Evolutionary conservation across 2,329 filamentous ascomycete genomes (phyloP), one percentile per base, ranked within the genome.

Genomic region (Penicillium sp.): DNA sequence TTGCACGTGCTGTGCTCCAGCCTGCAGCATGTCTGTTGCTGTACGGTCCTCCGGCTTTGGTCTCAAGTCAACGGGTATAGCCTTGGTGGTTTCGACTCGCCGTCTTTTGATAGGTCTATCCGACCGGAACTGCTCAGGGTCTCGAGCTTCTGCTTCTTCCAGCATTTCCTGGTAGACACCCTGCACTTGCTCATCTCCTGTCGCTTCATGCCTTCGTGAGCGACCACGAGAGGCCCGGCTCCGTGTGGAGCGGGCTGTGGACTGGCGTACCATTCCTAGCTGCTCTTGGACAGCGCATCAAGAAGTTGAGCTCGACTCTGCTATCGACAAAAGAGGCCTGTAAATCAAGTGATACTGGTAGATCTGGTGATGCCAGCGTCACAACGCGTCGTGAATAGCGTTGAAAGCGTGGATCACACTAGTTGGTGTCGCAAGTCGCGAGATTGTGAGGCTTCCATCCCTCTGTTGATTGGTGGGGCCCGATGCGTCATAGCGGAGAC

Each of bases 151-250:
- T 14, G 62, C 63, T 45, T 70, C 67, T 3, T 62, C 63, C 16
- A 72, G 55, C 66, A 71, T 65, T 31, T 71, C 65, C 31, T 52
- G 57, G 41, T 71, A 72, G 3, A 69, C 58, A 36, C 63, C 56
- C 4, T 65, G 58, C 9, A 67, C 51, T 15, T 48, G 50, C 36
- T 64, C 47, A 39, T 62, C 56, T 21, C 36, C 26, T n/a, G 41
- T 28, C 23, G 42, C 32, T 13, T 33, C 39, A 21, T 39, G 39
- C 31, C 39, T 48, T 11, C 36, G 16, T 35, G 33, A 43, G 18
- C 32, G 48, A 14, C 39, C 18, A 9, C 41, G 47, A 28, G 47
- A 21, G 15, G 29, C 38, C 31, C 45, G 44, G 15, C 35, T 43
- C 40, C 49, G 47, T 26, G 36, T 18, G 13, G 56, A 39, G 25